Percentiles rank a stretch among this genome's conserved stretches.
These are phyloP conservation scores for Henningerozyma blattae DNA, from an alignment of 805 yeast genomes.

Conservation along the genomic window DNA sequence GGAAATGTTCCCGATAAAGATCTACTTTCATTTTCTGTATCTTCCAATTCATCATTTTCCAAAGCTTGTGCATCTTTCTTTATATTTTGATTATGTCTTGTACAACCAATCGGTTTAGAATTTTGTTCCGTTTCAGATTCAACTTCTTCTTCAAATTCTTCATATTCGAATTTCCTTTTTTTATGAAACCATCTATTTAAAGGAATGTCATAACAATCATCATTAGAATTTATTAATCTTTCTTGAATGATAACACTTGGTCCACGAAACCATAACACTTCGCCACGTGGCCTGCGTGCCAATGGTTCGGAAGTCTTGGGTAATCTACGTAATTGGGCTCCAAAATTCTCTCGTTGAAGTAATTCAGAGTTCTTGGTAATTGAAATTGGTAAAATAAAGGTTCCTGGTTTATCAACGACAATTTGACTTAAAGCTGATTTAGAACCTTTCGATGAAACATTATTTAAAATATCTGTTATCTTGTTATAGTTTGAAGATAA, in stretches of 20 bases:
- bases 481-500: conserved; percentile 14
- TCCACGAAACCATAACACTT: conserved; percentile 55
- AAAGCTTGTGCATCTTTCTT: conserved; percentile 3
- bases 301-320: conserved; percentile 5
- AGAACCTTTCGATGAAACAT: conserved; percentile 18
- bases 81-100: no score
- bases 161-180: conserved; percentile 14
- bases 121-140: no score
- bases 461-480: conserved; percentile 15
- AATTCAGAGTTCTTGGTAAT: conserved; percentile 25
- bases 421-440: conserved; percentile 14
- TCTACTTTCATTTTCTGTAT: conserved; percentile 13
- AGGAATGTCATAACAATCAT: conserved; percentile 3
- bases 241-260: conserved; percentile 42
- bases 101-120: background rate
- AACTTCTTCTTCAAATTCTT: conserved; percentile 14
- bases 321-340: conserved; percentile 12
- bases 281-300: conserved; percentile 21
- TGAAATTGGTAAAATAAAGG: conserved; percentile 21
- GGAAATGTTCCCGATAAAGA: conserved; percentile 15
- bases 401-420: conserved; percentile 18
- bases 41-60: conserved; percentile 11
- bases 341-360: conserved; percentile 26
- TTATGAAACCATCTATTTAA: conserved; percentile 16
- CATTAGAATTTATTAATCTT: conserved; percentile 25